Conservation (phyloP, 305 asterid species). For the Fraxinus latifolia region DNA sequence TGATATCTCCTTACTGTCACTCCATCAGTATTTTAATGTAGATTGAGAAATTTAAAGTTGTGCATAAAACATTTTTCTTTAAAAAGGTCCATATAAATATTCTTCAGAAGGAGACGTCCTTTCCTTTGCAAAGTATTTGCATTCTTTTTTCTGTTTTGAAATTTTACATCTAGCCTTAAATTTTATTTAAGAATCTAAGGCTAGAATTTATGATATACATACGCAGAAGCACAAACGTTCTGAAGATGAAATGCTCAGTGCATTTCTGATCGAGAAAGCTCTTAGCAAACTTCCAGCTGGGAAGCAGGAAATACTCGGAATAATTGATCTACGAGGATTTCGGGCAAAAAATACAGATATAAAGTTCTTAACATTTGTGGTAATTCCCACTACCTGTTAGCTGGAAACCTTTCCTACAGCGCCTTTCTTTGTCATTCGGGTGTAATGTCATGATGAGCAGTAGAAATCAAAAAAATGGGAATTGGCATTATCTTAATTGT, state of each 20-base stretch:
- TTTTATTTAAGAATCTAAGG: neutral
- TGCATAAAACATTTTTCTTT: neutral
- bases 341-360: conserved; percentile 64
- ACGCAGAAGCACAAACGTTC: conserved; percentile 41
- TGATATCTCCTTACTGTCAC: neutral
- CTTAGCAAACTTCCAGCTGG: conserved; percentile 56
- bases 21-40: neutral
- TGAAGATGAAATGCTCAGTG: conserved; percentile 80
- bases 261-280: conserved; percentile 76
- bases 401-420: neutral
- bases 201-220: neutral
- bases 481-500: neutral
- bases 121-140: neutral
- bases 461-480: neutral
- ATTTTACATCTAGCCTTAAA: neutral
- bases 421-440: neutral
- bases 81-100: neutral
- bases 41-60: neutral
- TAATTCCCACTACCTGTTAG: conserved; percentile 25
- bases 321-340: conserved; percentile 72
- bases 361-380: conserved; percentile 72
- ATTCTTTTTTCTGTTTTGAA: neutral
- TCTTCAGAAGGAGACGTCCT: neutral
- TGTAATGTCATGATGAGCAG: neutral
- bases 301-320: conserved; percentile 60